Evolutionary conservation across 2,329 filamentous ascomycete species (phyloP), one percentile per base, ranked within the genome.

Genomic region (Calycina marina): DNA sequence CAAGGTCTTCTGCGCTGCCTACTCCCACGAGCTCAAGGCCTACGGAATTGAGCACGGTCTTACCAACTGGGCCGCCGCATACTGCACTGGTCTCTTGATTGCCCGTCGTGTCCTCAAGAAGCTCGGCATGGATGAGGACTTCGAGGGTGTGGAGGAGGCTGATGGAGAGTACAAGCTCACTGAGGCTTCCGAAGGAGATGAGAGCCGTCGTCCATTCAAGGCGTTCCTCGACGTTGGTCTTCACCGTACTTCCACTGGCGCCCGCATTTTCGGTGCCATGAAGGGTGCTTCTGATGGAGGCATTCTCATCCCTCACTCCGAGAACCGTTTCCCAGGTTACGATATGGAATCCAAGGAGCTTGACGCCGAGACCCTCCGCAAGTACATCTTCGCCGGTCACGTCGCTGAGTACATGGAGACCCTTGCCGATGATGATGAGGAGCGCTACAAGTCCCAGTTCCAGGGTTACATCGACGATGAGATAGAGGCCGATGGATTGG

Each of bases 371-470:
- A 80, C 75, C 50, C 83, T 98, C 59, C 85, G 88, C 74, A 93
- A 86, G 72, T 98, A 98, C 80, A 98, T 98, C 73, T 88, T 83
- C 64, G 90, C 73, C 58, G 88, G 90, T 42, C 90, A 98, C 76
- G 83, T 98, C 47, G 86, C 88, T 51, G 90, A 98, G 77, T 98
- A 98, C 78, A 98, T 98, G 90, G 90, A 98, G 79, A 90, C 80
- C 39, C 82, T 98, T 47, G 90, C 90, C 65, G 90, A 98, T 56
- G 90, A 98, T 60, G 90, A 98, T 59, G 90, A 98, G 81, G 90
- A 98, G 77, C 86, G 90, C 60, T 98, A 84, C 83, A 88, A 88
- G 74, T 77, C 74, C 53, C 90, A 98, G 72, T 98, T 98, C 80
- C 70, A 77, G 62, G 79, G 90, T 67, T 98, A 98, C 75, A 80